Percentiles rank a stretch among this genome's conserved stretches.
phyloP scores from a whole-genome alignment of 495 filamentous ascomycete species.

The Melanomma pulvis-pyrius region DNA sequence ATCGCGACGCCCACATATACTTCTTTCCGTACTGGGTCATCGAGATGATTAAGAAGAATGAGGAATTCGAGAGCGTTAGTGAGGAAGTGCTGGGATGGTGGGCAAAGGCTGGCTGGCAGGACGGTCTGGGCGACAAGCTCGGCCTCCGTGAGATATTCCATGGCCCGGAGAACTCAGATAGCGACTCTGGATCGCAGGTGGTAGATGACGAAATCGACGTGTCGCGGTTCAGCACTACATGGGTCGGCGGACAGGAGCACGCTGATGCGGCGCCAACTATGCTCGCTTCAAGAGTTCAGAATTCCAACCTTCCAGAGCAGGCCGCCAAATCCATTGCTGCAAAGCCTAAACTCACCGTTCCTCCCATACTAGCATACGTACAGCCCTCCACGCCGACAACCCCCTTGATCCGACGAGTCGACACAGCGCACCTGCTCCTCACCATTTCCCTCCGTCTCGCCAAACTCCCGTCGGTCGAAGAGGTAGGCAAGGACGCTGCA shows the following conservation, averaged over 20 bases:
- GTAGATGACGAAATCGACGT: conserved; percentile 66
- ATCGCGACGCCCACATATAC: conserved; percentile 90
- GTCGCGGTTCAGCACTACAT: conserved; percentile 62
- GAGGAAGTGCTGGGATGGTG: conserved; percentile 95
- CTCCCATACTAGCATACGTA: conserved; percentile 78
- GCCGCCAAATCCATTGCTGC: conserved; percentile 7
- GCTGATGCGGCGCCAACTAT: conserved; percentile 1
- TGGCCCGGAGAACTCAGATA: conserved; percentile 44
- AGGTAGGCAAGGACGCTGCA: conserved; percentile 53
- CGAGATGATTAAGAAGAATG: conserved; percentile 75
- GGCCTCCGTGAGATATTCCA: conserved; percentile 67
- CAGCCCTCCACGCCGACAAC: conserved; percentile 54
- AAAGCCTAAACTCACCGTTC: conserved; percentile 50
- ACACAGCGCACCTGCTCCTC: conserved; percentile 79
- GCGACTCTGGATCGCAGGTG: conserved; percentile 40
- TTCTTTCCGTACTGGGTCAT: conserved; percentile 90
- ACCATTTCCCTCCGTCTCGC: conserved; percentile 83
- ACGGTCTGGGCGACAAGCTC: conserved; percentile 75
- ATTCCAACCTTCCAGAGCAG: conserved; percentile 20
- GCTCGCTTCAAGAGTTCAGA: conserved; percentile 51
- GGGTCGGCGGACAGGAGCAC: conserved; percentile 12
- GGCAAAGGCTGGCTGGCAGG: conserved; percentile 92
- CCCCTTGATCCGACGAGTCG: conserved; percentile 80
- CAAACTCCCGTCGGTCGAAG: conserved; percentile 70
- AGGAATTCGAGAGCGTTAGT: conserved; percentile 78